Conservation (phyloP, 257 asterid genomes). For the Gynochthodes officinalis region DNA sequence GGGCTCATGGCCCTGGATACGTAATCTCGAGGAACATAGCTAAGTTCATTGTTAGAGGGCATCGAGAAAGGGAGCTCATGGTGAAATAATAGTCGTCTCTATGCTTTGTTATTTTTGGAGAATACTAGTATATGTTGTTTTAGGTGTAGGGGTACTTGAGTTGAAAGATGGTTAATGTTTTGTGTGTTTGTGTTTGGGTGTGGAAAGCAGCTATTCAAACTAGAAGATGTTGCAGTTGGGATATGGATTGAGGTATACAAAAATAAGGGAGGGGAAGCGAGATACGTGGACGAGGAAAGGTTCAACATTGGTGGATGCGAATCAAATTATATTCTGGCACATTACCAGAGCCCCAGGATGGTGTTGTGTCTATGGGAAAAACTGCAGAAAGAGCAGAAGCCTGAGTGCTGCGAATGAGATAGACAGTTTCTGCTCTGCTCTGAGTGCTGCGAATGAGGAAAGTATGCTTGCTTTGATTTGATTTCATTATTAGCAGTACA, state of each 20-base stretch:
- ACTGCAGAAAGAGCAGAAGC: slow-evolving; percentile 60
- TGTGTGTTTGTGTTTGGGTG: neutral
- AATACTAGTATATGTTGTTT: no score
- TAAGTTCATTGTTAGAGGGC: slow-evolving; percentile 74
- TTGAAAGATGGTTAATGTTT: slow-evolving; percentile 46
- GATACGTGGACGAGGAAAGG: slow-evolving; percentile 52
- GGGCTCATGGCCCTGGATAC: slow-evolving; percentile 99
- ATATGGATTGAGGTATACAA: slow-evolving; percentile 75
- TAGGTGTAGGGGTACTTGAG: no score
- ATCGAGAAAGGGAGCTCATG: slow-evolving; percentile 60
- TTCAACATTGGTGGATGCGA: slow-evolving; percentile 82
- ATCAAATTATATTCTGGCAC: slow-evolving; percentile 72
- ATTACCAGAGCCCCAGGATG: slow-evolving; percentile 84
- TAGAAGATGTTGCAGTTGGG: slow-evolving; percentile 97
- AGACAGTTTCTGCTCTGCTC: no score
- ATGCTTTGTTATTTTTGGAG: no score
- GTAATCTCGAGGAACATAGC: slow-evolving; percentile 79
- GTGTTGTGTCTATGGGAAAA: slow-evolving; percentile 84
- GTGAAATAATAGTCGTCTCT: slow-evolving; percentile 32
- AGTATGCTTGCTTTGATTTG: no score
- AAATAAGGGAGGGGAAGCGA: slow-evolving; percentile 41
- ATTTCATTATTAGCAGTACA: no score
- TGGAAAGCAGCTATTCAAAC: slow-evolving; percentile 63
- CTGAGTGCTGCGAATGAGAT: slow-evolving; percentile 72
- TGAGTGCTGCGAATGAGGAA: no score